These are phyloP conservation scores for Boletellus ananas DNA, from an alignment of 768 basidiomycete species.

Conservation along the genomic window DNA sequence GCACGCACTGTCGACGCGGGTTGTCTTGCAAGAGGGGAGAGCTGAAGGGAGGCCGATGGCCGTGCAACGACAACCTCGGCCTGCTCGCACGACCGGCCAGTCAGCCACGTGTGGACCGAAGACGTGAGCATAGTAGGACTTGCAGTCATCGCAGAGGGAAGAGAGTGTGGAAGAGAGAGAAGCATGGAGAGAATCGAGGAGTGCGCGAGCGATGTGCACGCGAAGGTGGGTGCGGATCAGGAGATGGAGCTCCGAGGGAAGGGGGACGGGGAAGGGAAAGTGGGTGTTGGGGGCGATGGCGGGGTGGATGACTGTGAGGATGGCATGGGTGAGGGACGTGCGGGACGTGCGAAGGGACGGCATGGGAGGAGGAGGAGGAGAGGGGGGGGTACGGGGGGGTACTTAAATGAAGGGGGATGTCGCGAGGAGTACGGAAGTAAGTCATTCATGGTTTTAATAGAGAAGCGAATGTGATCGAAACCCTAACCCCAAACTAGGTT, in stretches of 20 bases:
- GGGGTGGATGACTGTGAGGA: constrained; percentile 47
- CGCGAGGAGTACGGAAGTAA: constrained; percentile 25
- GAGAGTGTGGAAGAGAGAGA: constrained; percentile 34
- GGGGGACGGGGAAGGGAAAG: constrained; percentile 21
- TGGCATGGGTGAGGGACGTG: constrained; percentile 48
- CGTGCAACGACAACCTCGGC: constrained; percentile 46
- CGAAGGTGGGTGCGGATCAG: constrained; percentile 48
- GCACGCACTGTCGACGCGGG: constrained; percentile 9
- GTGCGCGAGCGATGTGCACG: constrained; percentile 38
- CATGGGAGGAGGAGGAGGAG: constrained; percentile 8
- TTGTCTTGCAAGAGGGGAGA: constrained; percentile 6
- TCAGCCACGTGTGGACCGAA: constrained; percentile 50
- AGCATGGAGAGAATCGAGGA: constrained; percentile 39
- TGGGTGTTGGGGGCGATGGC: constrained; percentile 33
- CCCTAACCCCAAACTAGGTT: constrained; percentile 36
- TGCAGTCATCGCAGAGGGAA: constrained; percentile 46
- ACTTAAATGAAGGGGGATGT: constrained; percentile 11
- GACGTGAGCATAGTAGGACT: constrained; percentile 50
- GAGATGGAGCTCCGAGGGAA: constrained; percentile 54
- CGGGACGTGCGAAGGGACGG: constrained; percentile 35
- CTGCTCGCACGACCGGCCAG: constrained; percentile 48
- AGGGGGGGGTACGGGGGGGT: neutral
- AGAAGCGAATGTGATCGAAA: constrained; percentile 22
- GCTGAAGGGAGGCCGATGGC: constrained; percentile 18
- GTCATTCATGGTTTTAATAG: constrained; percentile 1